A percentile compares a stretch with the other conserved stretches of the same genome.
Evolutionary conservation across 225 moss, liverwort and hornwort species (phyloP).

Genomic region (Polytrichum formosum): DNA sequence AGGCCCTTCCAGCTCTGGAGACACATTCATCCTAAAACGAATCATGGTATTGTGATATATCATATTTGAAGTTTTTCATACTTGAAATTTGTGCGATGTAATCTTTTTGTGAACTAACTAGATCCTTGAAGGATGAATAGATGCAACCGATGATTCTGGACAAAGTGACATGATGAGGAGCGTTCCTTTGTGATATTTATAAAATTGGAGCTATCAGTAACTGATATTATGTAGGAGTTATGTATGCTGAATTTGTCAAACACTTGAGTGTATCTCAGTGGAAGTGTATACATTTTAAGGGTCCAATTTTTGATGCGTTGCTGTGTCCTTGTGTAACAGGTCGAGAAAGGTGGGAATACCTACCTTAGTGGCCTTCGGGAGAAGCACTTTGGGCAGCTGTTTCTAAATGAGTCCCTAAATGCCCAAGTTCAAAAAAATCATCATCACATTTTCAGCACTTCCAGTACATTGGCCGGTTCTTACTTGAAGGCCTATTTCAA

Average conservation of each 20-base stretch:
- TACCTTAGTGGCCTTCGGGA: slow-evolving; percentile 85
- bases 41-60: slow-evolving; percentile 50
- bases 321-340: slow-evolving; percentile 26
- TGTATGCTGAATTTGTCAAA: no score
- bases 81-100: no score
- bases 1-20: slow-evolving; percentile 34
- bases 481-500: slow-evolving; percentile 39
- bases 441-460: slow-evolving; percentile 14
- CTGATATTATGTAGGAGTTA: no score
- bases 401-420: slow-evolving; percentile 52
- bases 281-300: no score
- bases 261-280: no score
- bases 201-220: no score
- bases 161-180: no score
- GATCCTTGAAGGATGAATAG: no score
- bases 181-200: no score
- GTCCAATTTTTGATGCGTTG: no score
- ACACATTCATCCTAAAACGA: slow-evolving; percentile 68
- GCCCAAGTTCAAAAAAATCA: slow-evolving; percentile 10
- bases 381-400: slow-evolving; percentile 71
- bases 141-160: no score
- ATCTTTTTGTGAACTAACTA: no score
- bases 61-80: not conserved
- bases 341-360: slow-evolving; percentile 64
- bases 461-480: slow-evolving; percentile 19